phyloP scores from a whole-genome alignment of 2,329 filamentous ascomycete genomes.

The Scedosporium minutisporum region DNA sequence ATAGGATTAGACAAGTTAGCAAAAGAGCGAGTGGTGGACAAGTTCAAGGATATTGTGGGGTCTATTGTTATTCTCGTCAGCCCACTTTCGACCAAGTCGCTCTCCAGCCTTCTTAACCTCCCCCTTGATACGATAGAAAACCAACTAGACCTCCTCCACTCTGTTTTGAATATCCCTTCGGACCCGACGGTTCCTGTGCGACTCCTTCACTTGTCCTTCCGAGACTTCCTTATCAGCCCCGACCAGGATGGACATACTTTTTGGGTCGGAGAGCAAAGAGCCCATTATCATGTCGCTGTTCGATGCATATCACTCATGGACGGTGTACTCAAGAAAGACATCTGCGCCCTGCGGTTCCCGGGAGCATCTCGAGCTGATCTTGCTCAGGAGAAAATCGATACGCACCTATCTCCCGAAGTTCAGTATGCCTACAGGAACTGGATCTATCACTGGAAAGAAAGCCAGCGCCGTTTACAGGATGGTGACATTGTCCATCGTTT shows the following conservation, averaged over 20 bases:
- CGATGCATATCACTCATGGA: background rate
- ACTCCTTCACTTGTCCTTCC: background rate
- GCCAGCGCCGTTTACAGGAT: background rate
- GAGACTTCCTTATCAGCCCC: background rate
- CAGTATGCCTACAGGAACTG: background rate
- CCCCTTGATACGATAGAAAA: background rate
- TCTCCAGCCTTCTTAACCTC: background rate
- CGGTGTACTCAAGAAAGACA: too few relatives aligned
- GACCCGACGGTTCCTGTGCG: background rate
- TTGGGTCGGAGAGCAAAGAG: background rate
- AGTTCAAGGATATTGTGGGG: background rate
- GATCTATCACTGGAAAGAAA: background rate
- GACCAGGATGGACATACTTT: background rate
- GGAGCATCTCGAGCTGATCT: too few relatives aligned
- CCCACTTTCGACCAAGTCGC: background rate
- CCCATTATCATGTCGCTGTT: background rate
- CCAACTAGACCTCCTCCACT: background rate
- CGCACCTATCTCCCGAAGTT: too few relatives aligned
- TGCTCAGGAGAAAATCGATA: too few relatives aligned
- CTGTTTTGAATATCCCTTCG: background rate
- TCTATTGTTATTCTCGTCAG: background rate
- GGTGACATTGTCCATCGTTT: background rate
- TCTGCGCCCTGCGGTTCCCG: too few relatives aligned
- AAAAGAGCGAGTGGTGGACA: background rate
- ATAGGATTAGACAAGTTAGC: too few relatives aligned